Conservation (phyloP, 1,284 basidiomycete species). For the Taiwanofungus camphoratus region DNA sequence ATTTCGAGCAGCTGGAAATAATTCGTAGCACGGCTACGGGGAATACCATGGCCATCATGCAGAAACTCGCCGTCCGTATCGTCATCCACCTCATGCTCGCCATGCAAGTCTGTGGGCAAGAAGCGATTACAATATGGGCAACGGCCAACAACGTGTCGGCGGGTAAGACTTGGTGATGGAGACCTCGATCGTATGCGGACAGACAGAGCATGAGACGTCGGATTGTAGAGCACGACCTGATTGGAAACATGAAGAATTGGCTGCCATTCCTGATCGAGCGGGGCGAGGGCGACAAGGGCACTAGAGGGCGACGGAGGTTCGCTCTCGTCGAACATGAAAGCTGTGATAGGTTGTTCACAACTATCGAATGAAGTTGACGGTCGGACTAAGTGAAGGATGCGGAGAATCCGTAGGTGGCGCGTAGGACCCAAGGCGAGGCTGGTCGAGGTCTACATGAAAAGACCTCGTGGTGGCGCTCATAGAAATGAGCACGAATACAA, state of each 20-base stretch:
- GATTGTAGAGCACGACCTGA: conserved; percentile 86
- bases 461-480: too few relatives aligned
- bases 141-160: conserved; percentile 22
- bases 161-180: conserved; percentile 12
- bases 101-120: conserved; percentile 32
- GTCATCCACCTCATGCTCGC: conserved; percentile 24
- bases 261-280: conserved; percentile 46
- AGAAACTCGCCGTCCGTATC: conserved; percentile 12
- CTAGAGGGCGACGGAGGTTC: conserved; percentile 17
- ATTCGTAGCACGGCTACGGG: conserved; percentile 50
- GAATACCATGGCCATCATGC: conserved; percentile 15
- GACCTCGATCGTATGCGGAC: conserved; percentile 39
- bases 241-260: conserved; percentile 74
- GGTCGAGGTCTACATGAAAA: too few relatives aligned
- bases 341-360: too few relatives aligned
- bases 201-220: conserved; percentile 78
- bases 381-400: too few relatives aligned
- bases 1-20: conserved; percentile 71
- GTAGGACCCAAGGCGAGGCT: too few relatives aligned
- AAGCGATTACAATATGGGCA: conserved; percentile 72
- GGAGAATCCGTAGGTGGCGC: too few relatives aligned
- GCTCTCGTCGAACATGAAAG: conserved; percentile 19
- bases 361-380: too few relatives aligned
- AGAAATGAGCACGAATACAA: too few relatives aligned
- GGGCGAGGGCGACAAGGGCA: conserved; percentile 19